A percentile compares a stretch with the other conserved stretches of the same genome.
phyloP scores from a whole-genome alignment of 306 rosid species.

The Inga oerstediana region DNA sequence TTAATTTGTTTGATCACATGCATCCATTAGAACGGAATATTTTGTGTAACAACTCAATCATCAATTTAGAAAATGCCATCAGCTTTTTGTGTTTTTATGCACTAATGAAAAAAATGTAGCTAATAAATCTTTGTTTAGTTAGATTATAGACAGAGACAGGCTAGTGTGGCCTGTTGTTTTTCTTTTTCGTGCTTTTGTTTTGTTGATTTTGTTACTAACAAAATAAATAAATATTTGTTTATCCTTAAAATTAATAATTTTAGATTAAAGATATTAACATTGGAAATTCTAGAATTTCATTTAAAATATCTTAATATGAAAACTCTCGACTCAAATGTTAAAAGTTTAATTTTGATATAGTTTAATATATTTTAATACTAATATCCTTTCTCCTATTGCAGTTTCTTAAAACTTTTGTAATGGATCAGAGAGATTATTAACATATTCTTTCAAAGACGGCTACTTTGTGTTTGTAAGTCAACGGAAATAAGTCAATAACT shows the following conservation, averaged over 20 bases:
- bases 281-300: background rate
- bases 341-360: background rate
- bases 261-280: background rate
- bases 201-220: too few species aligned
- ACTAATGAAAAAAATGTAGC: background rate
- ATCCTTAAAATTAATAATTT: background rate
- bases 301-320: background rate
- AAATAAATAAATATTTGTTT: too few species aligned
- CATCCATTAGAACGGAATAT: too few species aligned
- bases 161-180: background rate
- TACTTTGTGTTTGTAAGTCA: background rate
- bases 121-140: too few species aligned
- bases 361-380: too few species aligned
- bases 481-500: background rate
- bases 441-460: background rate
- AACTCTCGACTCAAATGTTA: background rate
- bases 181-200: too few species aligned
- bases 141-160: too few species aligned
- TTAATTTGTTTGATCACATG: too few species aligned
- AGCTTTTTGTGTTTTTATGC: background rate
- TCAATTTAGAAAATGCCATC: background rate
- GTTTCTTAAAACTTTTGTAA: background rate
- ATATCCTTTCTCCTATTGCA: background rate
- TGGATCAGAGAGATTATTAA: background rate
- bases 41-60: background rate